Evolutionary conservation across 2,329 filamentous ascomycete species (phyloP).

Genomic region (Pseudopithomyces maydicus): DNA sequence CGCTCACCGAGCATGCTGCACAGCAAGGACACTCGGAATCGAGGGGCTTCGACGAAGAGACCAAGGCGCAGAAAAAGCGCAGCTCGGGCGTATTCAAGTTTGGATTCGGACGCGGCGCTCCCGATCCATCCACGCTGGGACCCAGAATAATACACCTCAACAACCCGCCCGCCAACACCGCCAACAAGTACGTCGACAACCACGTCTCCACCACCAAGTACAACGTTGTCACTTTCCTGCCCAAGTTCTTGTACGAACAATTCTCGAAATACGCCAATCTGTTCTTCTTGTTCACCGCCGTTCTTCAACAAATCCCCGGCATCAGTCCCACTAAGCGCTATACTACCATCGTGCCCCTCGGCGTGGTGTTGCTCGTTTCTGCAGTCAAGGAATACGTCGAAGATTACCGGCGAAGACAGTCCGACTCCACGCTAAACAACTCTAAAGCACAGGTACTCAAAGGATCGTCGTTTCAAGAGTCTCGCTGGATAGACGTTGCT

Average conservation of each 20-base stretch:
- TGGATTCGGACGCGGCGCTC: conserved; percentile 81
- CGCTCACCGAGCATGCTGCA: conserved; percentile 78
- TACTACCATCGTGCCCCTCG: conserved; percentile 93
- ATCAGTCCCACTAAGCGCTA: conserved; percentile 95
- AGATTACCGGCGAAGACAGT: conserved; percentile 86
- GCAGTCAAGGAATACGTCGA: conserved; percentile 94
- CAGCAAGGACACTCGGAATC: conserved; percentile 48
- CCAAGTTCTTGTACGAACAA: conserved; percentile 97
- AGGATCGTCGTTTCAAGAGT: conserved; percentile 82
- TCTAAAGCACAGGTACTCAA: conserved; percentile 83
- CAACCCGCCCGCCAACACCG: conserved; percentile 88
- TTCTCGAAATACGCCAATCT: conserved; percentile 99
- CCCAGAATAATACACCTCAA: conserved; percentile 94
- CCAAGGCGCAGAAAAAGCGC: conserved; percentile 46
- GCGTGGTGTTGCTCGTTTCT: conserved; percentile 90
- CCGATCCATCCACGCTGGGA: conserved; percentile 87
- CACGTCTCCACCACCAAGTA: conserved; percentile 98
- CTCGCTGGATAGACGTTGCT: conserved; percentile 90
- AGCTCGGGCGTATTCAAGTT: conserved; percentile 78
- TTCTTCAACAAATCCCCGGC: conserved; percentile 90
- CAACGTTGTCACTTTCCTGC: conserved; percentile 88
- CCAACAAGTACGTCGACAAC: conserved; percentile 92
- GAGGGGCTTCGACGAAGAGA: conserved; percentile 43
- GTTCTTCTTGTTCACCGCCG: conserved; percentile 98
- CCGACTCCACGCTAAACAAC: conserved; percentile 85